Conservation (phyloP, 1,284 basidiomycete genomes). For the Cryptococcus maquisensis region DNA sequence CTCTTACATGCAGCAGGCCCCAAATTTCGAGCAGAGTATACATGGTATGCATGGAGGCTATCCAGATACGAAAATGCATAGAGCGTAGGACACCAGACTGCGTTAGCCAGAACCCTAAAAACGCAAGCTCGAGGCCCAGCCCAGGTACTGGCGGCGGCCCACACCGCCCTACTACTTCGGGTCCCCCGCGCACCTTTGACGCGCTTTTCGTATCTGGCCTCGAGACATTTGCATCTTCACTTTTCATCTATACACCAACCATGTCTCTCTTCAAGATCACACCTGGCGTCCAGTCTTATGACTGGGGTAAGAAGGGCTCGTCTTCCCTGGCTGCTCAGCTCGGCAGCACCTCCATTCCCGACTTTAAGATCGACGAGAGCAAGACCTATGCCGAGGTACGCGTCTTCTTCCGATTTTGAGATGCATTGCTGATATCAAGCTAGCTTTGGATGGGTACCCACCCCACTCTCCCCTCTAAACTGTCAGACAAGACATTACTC, state of each 20-base stretch:
- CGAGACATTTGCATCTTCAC: background rate
- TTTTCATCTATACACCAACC: conserved; percentile 1
- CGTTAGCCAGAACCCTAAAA: background rate
- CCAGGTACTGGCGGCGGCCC: background rate
- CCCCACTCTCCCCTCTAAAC: conserved; percentile 73
- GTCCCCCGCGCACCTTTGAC: background rate
- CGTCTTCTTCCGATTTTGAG: background rate
- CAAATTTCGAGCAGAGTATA: no score
- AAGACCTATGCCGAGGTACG: conserved; percentile 65
- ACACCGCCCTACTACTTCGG: background rate
- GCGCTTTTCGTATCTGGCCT: background rate
- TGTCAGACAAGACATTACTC: conserved; percentile 55
- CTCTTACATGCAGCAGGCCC: no score
- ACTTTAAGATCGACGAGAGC: conserved; percentile 55
- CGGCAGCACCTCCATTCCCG: conserved; percentile 51
- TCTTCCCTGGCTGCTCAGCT: conserved; percentile 55
- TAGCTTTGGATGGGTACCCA: conserved; percentile 99
- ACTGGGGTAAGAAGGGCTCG: conserved; percentile 57
- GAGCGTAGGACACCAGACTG: background rate
- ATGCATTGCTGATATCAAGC: background rate
- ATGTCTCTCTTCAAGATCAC: conserved; percentile 41
- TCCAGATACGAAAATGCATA: no score
- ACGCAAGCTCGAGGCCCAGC: background rate
- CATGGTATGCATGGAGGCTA: no score
- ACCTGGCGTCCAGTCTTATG: conserved; percentile 49